phyloP scores from a whole-genome alignment of 2,329 filamentous ascomycete genomes.

The Dactylellina sp. region DNA sequence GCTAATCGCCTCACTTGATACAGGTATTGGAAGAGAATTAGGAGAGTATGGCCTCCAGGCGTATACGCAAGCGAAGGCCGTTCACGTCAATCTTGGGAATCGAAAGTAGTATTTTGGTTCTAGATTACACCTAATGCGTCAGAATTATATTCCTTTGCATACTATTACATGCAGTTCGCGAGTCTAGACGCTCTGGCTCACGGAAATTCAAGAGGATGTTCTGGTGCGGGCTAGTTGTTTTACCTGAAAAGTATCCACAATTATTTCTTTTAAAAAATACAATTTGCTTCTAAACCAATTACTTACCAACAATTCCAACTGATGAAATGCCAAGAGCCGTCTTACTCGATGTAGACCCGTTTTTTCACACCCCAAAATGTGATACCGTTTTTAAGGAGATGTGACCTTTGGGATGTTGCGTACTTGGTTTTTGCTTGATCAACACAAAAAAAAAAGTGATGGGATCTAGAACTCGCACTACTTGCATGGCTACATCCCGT shows the following conservation, averaged over 20 bases:
- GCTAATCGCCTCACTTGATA: constrained; percentile 56
- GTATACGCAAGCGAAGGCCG: constrained; percentile 65
- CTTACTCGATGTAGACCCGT: constrained; percentile 31
- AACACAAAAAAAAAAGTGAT: constrained; percentile 38
- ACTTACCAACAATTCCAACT: constrained; percentile 50
- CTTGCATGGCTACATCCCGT: constrained; percentile 51
- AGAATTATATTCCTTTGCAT: constrained; percentile 46
- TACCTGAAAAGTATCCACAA: constrained; percentile 37
- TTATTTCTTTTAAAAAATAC: constrained; percentile 27
- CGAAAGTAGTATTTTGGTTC: constrained; percentile 40
- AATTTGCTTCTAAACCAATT: constrained; percentile 48
- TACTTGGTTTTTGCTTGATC: constrained; percentile 47
- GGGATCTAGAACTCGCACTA: constrained; percentile 52
- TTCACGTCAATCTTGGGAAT: constrained; percentile 63
- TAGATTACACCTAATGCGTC: constrained; percentile 48
- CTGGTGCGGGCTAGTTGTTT: constrained; percentile 41
- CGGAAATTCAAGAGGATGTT: constrained; percentile 37
- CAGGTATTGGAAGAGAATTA: constrained; percentile 67
- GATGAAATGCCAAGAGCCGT: constrained; percentile 46
- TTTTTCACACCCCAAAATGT: constrained; percentile 35
- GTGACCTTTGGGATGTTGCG: too few species aligned
- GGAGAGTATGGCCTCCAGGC: constrained; percentile 62
- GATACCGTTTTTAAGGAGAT: constrained; percentile 35
- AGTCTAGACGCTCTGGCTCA: constrained; percentile 22
- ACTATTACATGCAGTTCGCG: constrained; percentile 19